Evolutionary conservation across 1,284 basidiomycete species (phyloP), one percentile per base, ranked within the genome.

Genomic region (Ceratobasidium sp.): DNA sequence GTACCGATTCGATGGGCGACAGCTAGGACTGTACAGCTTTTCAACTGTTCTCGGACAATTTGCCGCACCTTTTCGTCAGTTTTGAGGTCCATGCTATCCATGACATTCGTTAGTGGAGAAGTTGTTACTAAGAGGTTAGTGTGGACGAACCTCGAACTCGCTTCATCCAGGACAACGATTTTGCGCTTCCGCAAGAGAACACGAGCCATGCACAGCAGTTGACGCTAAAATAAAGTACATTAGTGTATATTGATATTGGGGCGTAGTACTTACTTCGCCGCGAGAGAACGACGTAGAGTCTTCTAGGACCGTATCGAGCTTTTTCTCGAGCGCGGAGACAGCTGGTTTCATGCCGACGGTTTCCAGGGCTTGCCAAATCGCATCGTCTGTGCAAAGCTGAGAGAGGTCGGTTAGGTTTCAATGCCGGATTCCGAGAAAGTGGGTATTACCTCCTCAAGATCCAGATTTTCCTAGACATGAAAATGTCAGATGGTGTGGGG

Each of bases 161-260:
- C 78, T 72, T 82, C 79, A 72, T 80, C 80, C 14, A 82, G 77
- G 3, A 81, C 73, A 7, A 81, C 75, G 28, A 82, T 79, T 73
- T 78, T 80, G 21, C 78, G 73, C 61, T 79, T 76, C 49, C 77
- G 75, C 21, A 82, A 72, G 16, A 82, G 72, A 0, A 79, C 80
- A 11, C 81, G 77, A 1, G 81, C 81, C 28, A 82, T 67, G 59
- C 80, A 79, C 8, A 82, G 76, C 26, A 82, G 77, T 77, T 83
- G 82, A 23, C 79, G 78, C 77, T 82, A 77, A n/a, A 57, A 16
- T 43, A 18, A 23, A 2, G 21, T 43, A n/a, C 11, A 2, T 59
- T 16, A 28, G 54, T 55, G 6, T 32, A 41, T 59, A 28, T 77
- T 71, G 78, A 76, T 43, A 75, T 72, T 21, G 67, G 71, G 16